Evolutionary conservation across 140 eudicot genomes (phyloP).

Genomic region (Stevia rebaudiana): DNA sequence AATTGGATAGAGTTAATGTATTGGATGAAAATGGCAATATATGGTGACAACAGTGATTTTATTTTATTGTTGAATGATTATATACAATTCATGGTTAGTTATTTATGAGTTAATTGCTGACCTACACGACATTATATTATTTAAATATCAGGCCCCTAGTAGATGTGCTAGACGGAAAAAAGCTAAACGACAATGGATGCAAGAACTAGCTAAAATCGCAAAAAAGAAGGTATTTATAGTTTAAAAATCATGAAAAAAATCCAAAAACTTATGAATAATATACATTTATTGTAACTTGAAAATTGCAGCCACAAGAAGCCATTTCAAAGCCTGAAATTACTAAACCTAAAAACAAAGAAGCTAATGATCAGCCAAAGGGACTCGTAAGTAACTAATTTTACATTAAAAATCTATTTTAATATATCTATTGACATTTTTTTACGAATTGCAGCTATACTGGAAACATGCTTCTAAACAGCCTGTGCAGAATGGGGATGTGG

Average conservation of each 20-base stretch:
- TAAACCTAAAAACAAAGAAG: slow-evolving; percentile 40
- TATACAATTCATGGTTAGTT: not conserved
- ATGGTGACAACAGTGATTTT: not conserved
- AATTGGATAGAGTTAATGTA: too few relatives aligned
- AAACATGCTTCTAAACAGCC: slow-evolving; percentile 39
- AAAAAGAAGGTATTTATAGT: slow-evolving; percentile 36
- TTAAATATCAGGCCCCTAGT: slow-evolving; percentile 35
- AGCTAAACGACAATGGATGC: slow-evolving; percentile 62
- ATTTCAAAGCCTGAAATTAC: slow-evolving; percentile 40
- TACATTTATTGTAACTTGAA: slow-evolving; percentile 10
- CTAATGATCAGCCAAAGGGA: slow-evolving; percentile 40
- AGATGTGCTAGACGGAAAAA: slow-evolving; percentile 73
- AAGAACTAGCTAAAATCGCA: slow-evolving; percentile 50
- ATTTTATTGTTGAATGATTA: not conserved
- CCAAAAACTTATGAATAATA: not conserved
- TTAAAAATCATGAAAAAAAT: slow-evolving; percentile 2
- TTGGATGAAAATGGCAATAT: not conserved
- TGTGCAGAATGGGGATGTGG: slow-evolving; percentile 33
- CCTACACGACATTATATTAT: not conserved
- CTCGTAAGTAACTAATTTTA: slow-evolving; percentile 35
- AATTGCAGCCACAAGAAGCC: slow-evolving; percentile 31
- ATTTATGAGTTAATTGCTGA: not conserved
- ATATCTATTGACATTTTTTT: not conserved
- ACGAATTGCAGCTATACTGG: slow-evolving; percentile 54
- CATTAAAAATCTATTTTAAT: slow-evolving; percentile 7